Evolutionary conservation across 1,284 basidiomycete species (phyloP).

Genomic region (Phlebopus sp.): DNA sequence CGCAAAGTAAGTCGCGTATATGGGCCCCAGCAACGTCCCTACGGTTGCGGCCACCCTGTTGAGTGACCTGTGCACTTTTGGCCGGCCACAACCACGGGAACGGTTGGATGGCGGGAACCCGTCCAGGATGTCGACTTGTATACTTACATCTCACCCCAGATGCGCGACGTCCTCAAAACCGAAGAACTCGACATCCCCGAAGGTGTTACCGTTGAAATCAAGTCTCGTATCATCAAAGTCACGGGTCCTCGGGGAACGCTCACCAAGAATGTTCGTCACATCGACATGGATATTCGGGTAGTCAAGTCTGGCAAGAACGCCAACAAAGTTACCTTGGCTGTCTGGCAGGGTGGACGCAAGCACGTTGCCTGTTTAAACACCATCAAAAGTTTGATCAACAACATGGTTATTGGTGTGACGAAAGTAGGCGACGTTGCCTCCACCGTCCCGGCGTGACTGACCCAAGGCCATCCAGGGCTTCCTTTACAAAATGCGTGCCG

Average conservation of each 20-base stretch:
- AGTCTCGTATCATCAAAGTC: constrained; percentile 87
- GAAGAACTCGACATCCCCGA: constrained; percentile 93
- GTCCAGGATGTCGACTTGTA: constrained; percentile 21
- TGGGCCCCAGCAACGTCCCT: not conserved
- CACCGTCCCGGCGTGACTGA: constrained; percentile 1
- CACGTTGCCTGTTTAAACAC: constrained; percentile 98
- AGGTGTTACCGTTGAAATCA: constrained; percentile 81
- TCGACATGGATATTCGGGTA: constrained; percentile 94
- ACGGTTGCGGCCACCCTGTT: not conserved
- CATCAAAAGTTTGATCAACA: constrained; percentile 91
- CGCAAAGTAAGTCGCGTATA: constrained; percentile 27
- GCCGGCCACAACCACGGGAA: constrained; percentile 1
- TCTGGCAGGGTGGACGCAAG: constrained; percentile 98
- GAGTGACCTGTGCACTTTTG: constrained; percentile 5
- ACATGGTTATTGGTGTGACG: constrained; percentile 98
- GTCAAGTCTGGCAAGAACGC: constrained; percentile 67
- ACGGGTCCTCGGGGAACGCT: constrained; percentile 88
- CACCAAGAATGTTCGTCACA: constrained; percentile 90
- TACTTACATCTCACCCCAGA: constrained; percentile 43
- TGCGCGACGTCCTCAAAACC: constrained; percentile 90
- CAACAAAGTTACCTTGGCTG: constrained; percentile 81
- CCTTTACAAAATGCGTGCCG: constrained; percentile 99
- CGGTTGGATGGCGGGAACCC: constrained; percentile 31
- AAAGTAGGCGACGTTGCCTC: constrained; percentile 45
- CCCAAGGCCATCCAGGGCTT: constrained; percentile 67